phyloP scores from a whole-genome alignment of 2,329 filamentous ascomycete genomes.

The Sordariomycetes sp. region DNA sequence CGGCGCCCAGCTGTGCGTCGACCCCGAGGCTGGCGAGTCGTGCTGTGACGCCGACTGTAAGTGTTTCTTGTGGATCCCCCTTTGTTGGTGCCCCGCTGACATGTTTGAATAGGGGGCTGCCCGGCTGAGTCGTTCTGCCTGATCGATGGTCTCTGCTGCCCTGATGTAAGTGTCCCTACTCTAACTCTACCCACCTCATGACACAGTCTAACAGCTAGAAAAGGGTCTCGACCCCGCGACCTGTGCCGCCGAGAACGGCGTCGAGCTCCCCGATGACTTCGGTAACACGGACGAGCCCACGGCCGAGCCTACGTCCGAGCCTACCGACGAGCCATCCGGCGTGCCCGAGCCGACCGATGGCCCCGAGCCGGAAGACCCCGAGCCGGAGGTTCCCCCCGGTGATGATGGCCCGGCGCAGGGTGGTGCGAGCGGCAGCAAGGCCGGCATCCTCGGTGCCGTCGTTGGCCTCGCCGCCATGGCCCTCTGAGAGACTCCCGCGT shows the following conservation, averaged over 20 bases:
- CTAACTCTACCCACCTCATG: not conserved
- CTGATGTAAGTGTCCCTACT: not conserved
- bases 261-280: not conserved
- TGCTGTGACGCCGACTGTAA: constrained; percentile 1
- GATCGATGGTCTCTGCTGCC: constrained; percentile 3
- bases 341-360: not conserved
- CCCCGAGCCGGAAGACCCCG: not conserved
- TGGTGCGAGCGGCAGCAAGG: not conserved
- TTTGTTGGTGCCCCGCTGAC: not conserved
- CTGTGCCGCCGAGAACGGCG: not conserved
- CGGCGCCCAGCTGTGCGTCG: not conserved
- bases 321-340: not conserved
- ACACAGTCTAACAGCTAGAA: not conserved
- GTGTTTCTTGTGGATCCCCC: not conserved
- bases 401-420: not conserved
- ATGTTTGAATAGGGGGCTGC: constrained; percentile 1
- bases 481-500: not conserved
- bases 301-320: not conserved
- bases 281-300: not conserved
- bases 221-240: constrained; percentile 1
- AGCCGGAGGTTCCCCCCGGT: not conserved
- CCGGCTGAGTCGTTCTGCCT: constrained; percentile 1
- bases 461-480: not conserved
- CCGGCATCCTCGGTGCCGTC: not conserved
- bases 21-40: not conserved